These are phyloP conservation scores for Excoecaria agallocha DNA, from an alignment of 345 rosid species.

Conservation along the genomic window DNA sequence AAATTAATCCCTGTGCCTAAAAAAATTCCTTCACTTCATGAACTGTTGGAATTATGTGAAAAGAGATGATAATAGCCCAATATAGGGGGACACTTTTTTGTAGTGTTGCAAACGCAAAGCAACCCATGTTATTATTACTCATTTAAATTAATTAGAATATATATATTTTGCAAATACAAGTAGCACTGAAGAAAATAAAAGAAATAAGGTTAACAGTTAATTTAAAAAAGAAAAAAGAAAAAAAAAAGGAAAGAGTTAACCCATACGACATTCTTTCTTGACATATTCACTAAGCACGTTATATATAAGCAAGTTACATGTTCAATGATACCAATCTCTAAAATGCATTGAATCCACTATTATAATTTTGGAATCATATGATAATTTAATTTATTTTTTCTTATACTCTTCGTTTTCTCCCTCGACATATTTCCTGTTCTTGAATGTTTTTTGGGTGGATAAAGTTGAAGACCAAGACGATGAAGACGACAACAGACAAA, in stretches of 20 bases:
- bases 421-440: conserved; percentile 5
- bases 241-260: not conserved
- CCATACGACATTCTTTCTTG: conserved; percentile 7
- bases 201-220: not conserved
- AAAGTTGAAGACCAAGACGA: not conserved
- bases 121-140: too few species aligned
- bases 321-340: not conserved
- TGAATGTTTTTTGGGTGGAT: not conserved
- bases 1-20: too few species aligned
- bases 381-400: not conserved
- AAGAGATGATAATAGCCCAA: too few species aligned
- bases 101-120: too few species aligned
- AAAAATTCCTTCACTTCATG: too few species aligned
- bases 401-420: not conserved
- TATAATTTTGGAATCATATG: not conserved
- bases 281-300: not conserved
- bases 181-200: not conserved
- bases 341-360: not conserved
- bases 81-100: too few species aligned
- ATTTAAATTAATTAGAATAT: too few species aligned
- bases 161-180: too few species aligned
- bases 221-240: too few species aligned
- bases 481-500: too few species aligned
- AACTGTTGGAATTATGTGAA: too few species aligned
- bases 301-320: not conserved